Evolutionary conservation across 257 asterid species (phyloP).

Genomic region (Salvia splendens): DNA sequence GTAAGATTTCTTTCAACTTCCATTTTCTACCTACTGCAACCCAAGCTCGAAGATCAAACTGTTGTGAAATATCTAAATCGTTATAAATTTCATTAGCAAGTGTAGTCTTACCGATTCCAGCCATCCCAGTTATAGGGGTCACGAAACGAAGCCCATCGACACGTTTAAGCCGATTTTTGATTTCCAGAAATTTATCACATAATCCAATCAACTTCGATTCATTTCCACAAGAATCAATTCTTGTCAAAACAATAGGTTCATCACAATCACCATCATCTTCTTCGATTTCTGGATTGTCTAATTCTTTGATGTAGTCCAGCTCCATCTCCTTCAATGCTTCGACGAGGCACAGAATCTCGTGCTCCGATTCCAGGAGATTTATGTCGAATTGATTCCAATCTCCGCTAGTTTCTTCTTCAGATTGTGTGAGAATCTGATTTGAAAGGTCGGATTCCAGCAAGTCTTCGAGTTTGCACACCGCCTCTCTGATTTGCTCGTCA

Average conservation of each 20-base stretch:
- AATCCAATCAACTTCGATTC: constrained; percentile 5
- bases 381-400: neutral
- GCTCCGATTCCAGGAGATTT: constrained; percentile 7
- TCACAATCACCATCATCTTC: neutral
- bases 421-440: constrained; percentile 4
- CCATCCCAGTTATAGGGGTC: constrained; percentile 18
- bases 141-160: constrained; percentile 3
- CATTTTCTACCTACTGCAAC: neutral
- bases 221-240: neutral
- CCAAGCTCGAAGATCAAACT: neutral
- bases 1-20: neutral
- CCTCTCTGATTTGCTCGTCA: constrained; percentile 1
- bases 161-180: neutral
- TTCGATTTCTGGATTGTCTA: constrained; percentile 1
- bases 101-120: constrained; percentile 16
- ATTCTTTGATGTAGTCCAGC: constrained; percentile 1
- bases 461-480: constrained; percentile 1
- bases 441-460: constrained; percentile 12
- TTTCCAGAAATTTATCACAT: neutral
- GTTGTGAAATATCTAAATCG: neutral
- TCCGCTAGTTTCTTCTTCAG: neutral
- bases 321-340: constrained; percentile 19
- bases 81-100: neutral
- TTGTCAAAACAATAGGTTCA: neutral
- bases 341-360: neutral